A percentile compares a stretch with the other conserved stretches of the same genome.
Conservation (phyloP, 2,329 filamentous ascomycete genomes). For the Ophiosphaerella korrae region DNA sequence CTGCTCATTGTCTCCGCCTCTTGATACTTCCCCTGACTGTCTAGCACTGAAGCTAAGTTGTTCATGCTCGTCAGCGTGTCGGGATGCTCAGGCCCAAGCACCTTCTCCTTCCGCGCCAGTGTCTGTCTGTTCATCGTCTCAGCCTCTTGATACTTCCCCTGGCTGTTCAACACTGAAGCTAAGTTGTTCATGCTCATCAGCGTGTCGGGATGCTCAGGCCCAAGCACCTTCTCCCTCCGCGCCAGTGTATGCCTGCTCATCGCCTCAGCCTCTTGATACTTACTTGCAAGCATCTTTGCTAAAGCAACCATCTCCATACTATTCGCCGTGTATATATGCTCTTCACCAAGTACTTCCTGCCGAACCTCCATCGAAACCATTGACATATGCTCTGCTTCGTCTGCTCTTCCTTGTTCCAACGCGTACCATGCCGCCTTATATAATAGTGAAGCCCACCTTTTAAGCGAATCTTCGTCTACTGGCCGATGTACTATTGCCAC, state of each 20-base stretch:
- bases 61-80: background rate
- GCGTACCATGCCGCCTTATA: constrained; percentile 12
- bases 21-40: constrained; percentile 1
- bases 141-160: constrained; percentile 2
- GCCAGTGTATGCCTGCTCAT: constrained; percentile 8
- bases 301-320: background rate
- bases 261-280: constrained; percentile 15
- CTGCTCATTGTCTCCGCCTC: constrained; percentile 1
- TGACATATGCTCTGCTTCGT: background rate
- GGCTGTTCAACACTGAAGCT: background rate
- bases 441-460: constrained; percentile 6
- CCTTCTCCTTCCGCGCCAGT: constrained; percentile 8
- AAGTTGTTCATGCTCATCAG: background rate
- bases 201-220: background rate
- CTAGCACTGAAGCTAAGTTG: background rate
- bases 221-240: background rate
- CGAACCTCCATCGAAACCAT: background rate
- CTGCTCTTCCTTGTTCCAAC: background rate
- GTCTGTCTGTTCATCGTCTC: background rate
- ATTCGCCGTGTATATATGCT: background rate
- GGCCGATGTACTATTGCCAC: background rate
- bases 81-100: background rate
- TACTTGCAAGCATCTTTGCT: background rate
- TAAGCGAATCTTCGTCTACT: background rate
- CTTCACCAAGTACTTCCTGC: background rate